Base-by-base conservation (phyloP, 2,329 filamentous ascomycete species). In the Aspergillus arachidicola region DNA sequence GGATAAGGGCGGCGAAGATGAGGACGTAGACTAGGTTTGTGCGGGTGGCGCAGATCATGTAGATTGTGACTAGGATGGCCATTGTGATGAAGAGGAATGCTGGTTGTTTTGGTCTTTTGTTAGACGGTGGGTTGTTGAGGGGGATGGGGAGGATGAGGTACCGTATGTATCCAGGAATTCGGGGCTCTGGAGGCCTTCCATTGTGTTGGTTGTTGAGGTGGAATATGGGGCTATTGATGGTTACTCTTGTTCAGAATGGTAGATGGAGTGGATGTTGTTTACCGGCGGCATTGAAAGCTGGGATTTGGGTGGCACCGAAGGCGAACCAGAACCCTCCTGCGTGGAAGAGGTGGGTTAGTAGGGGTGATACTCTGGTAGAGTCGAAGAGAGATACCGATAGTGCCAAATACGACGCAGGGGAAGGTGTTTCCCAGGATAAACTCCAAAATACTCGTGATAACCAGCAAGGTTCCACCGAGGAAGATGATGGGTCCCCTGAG, bases 11-110 rank as follows among this genome's bases (percentile, higher is more conserved):
- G 63, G 87, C 71, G 80, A 93, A 93, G 76, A 93, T 90, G 60
- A 87, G 68, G 68, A 91, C 84, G 76, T 92, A 91, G 74, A 87
- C 83, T 11, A 91, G 61, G 74, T 93, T 93, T 34, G 89, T 93
- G 55, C 91, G 87, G 21, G 92, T 79, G 1, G 90, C 84, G 77
- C 88, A 90, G 73, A 93, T 80, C 57, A 92, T 78, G 80, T 87
- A 92, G 69, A 92, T 73, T 65, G 91, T 76, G 74, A 85, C 87
- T 32, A 92, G 78, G n/a, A 91, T 65, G 3, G 80, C 86, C 89
- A 91, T 91, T 66, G 85, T 84, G 60, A 92, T 74, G 56, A 87
- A 82, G 79, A 89, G 87, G 79, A 90, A 91, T 68, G 75, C 70
- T 66, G 16, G 19, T 5, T 36, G 10, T 12, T 34, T 34, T 11